Evolutionary conservation across 331 rosid species (phyloP).

Genomic region (Saraca asoca): DNA sequence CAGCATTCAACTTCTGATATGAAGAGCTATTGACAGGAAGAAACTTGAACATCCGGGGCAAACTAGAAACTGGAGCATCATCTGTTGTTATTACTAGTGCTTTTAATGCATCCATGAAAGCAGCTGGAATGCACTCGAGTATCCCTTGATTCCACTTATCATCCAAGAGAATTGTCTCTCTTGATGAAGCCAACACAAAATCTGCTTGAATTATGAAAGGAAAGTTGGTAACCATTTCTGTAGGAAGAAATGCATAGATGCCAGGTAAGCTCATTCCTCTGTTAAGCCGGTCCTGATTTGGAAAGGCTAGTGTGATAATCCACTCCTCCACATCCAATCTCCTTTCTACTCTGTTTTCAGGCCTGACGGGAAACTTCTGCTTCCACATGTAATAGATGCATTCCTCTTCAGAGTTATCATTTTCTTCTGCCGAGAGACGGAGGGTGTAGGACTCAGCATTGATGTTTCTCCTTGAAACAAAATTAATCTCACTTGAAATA

Average conservation of each 20-base stretch:
- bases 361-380: conserved; percentile 69
- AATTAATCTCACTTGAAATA: conserved; percentile 58
- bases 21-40: conserved; percentile 52
- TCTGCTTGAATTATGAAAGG: conserved; percentile 90
- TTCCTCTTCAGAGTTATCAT: conserved; percentile 25
- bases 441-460: conserved; percentile 72
- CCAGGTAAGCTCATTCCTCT: conserved; percentile 59
- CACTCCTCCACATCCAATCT: conserved; percentile 67
- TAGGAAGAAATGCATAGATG: conserved; percentile 80
- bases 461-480: conserved; percentile 50
- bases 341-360: conserved; percentile 56
- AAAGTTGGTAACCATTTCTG: conserved; percentile 74
- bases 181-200: conserved; percentile 76
- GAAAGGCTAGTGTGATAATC: conserved; percentile 73
- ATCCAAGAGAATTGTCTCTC: conserved; percentile 72
- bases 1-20: conserved; percentile 45
- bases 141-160: conserved; percentile 83
- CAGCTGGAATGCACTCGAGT: conserved; percentile 61
- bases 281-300: conserved; percentile 54
- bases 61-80: conserved; percentile 46
- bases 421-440: conserved; percentile 51
- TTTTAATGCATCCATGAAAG: conserved; percentile 66
- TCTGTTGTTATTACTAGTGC: conserved; percentile 39
- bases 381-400: conserved; percentile 81
- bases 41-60: conserved; percentile 53